Evolutionary conservation across 139 green algal species (phyloP).

Genomic region (Chlorella vulgaris): DNA sequence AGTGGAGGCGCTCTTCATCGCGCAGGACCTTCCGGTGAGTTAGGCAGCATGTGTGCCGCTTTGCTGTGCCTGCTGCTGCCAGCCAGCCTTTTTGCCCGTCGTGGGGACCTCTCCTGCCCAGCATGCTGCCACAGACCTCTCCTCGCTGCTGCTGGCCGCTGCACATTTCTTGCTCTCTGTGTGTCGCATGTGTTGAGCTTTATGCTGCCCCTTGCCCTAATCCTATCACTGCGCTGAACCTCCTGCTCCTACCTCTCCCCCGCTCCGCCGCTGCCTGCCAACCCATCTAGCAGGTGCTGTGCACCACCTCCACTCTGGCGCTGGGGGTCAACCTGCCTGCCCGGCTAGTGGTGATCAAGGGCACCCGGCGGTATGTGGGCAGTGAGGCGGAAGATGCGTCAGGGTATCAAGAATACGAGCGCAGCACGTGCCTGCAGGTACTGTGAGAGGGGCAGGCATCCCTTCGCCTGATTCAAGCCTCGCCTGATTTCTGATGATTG

Average conservation of each 20-base stretch:
- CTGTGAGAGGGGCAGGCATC: too few species aligned
- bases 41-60: background rate
- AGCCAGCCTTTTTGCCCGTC: background rate
- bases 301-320: slow-evolving; percentile 84
- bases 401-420: slow-evolving; percentile 91
- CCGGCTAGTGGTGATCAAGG: slow-evolving; percentile 91
- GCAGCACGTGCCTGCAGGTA: slow-evolving; percentile 66
- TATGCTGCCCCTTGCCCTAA: background rate
- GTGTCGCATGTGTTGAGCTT: background rate
- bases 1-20: slow-evolving; percentile 84
- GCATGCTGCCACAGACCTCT: background rate
- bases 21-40: slow-evolving; percentile 59
- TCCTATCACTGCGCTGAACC: background rate
- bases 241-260: background rate
- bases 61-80: background rate
- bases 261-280: too few species aligned
- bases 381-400: slow-evolving; percentile 24
- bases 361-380: slow-evolving; percentile 67
- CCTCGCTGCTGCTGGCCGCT: too few species aligned
- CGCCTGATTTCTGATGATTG: too few species aligned
- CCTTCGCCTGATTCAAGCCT: too few species aligned
- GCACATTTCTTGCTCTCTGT: too few species aligned
- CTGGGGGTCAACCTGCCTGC: slow-evolving; percentile 94
- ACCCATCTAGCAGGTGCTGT: background rate
- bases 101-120: background rate